Percentiles rank a stretch among this genome's conserved stretches.
These are phyloP conservation scores for Quercus dentata DNA, from an alignment of 306 rosid genomes.

Conservation along the genomic window DNA sequence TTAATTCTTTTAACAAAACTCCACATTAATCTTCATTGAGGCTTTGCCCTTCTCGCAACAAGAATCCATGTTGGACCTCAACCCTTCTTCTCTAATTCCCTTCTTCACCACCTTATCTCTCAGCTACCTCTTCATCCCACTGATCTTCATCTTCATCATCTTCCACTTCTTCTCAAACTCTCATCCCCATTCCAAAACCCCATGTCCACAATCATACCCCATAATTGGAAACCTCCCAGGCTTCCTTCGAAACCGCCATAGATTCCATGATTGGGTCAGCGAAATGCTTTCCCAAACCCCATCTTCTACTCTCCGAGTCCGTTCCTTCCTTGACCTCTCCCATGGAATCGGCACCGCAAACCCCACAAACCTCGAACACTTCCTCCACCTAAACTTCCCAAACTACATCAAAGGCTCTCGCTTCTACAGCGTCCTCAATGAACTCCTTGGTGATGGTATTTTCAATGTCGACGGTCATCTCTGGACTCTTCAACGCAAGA, in stretches of 20 bases:
- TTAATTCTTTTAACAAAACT: too few species aligned
- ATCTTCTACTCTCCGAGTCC: constrained; percentile 11
- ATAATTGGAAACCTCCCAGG: constrained; percentile 13
- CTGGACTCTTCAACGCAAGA: constrained; percentile 31
- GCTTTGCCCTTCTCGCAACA: too few species aligned
- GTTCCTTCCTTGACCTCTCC: constrained; percentile 21
- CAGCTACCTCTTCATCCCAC: background rate
- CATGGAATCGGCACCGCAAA: constrained; percentile 19
- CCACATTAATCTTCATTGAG: too few species aligned
- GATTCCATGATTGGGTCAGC: constrained; percentile 26
- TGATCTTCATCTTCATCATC: background rate
- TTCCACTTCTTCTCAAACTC: background rate
- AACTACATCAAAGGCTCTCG: constrained; percentile 31
- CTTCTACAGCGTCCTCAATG: constrained; percentile 11
- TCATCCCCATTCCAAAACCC: background rate
- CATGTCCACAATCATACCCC: constrained; percentile 20
- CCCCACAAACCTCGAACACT: constrained; percentile 25
- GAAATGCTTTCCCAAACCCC: constrained; percentile 24
- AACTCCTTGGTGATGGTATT: constrained; percentile 28
- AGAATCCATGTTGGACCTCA: background rate
- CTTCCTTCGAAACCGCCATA: constrained; percentile 16
- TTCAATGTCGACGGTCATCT: constrained; percentile 18
- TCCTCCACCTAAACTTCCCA: constrained; percentile 24
- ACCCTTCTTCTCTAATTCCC: background rate
- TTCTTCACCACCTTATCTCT: background rate